Evolutionary conservation across 805 yeast genomes (phyloP).

Genomic region (Clavispora vitiphila): DNA sequence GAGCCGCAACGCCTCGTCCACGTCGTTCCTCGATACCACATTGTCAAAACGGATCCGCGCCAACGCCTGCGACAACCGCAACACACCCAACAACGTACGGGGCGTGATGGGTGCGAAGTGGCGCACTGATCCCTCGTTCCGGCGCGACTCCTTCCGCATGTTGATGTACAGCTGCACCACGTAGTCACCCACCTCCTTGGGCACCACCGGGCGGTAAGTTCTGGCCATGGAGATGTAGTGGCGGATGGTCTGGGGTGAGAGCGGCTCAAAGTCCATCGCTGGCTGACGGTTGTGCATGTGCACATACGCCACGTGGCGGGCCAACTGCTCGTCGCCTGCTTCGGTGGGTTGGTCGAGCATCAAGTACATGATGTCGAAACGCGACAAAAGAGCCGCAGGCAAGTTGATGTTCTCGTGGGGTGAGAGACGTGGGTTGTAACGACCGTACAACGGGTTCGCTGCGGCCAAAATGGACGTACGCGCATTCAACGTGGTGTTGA

Average conservation of each 20-base stretch:
- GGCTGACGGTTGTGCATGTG: constrained; percentile 94
- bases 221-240: constrained; percentile 84
- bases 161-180: constrained; percentile 83
- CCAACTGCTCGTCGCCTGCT: constrained; percentile 79
- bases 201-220: constrained; percentile 76
- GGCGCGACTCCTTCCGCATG: constrained; percentile 86
- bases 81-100: constrained; percentile 84
- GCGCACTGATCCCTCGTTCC: constrained; percentile 66
- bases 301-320: constrained; percentile 91
- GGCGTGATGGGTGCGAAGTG: constrained; percentile 93
- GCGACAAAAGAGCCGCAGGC: constrained; percentile 92
- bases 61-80: constrained; percentile 90
- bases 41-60: constrained; percentile 84
- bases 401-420: constrained; percentile 94
- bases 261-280: constrained; percentile 63
- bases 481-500: constrained; percentile 92
- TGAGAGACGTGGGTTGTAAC: constrained; percentile 84
- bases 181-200: constrained; percentile 78
- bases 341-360: constrained; percentile 79
- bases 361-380: constrained; percentile 87
- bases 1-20: constrained; percentile 91
- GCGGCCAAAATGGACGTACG: constrained; percentile 95
- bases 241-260: constrained; percentile 75
- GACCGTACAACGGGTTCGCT: constrained; percentile 95
- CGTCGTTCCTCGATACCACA: constrained; percentile 69